A percentile compares a stretch with the other conserved stretches of the same genome.
Evolutionary conservation across 129 eudicot genomes (phyloP).

Genomic region (Dittrichia graveolens): DNA sequence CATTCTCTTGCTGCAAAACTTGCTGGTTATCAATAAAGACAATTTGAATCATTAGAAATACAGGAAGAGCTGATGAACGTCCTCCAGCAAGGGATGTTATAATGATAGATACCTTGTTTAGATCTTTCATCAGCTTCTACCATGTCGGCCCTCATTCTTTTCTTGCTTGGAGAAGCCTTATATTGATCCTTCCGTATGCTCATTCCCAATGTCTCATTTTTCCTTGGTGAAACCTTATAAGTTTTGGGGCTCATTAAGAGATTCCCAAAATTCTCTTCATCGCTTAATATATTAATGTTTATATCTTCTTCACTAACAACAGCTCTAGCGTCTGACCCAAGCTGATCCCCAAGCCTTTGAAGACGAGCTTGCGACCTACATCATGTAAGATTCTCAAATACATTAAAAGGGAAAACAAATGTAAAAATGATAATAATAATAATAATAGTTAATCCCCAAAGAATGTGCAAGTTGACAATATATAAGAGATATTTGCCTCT

Average conservation of each 20-base stretch:
- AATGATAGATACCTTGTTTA: slow-evolving; percentile 56
- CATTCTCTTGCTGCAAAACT: slow-evolving; percentile 36
- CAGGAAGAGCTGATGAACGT: too few relatives aligned
- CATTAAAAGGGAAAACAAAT: slow-evolving; percentile 10
- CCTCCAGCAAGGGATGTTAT: slow-evolving; percentile 15
- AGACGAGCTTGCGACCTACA: slow-evolving; percentile 73
- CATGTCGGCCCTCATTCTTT: slow-evolving; percentile 41
- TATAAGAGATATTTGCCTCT: slow-evolving; percentile 49
- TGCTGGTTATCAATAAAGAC: slow-evolving; percentile 20
- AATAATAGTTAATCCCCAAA: background rate
- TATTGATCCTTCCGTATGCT: slow-evolving; percentile 31
- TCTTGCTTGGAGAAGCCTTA: slow-evolving; percentile 55
- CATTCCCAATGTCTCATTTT: slow-evolving; percentile 39
- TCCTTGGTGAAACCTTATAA: slow-evolving; percentile 33
- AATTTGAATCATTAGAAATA: too few relatives aligned
- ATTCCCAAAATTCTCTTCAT: slow-evolving; percentile 47
- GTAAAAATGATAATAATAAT: background rate
- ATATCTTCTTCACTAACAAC: slow-evolving; percentile 54
- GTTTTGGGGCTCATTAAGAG: slow-evolving; percentile 35
- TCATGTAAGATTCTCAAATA: background rate
- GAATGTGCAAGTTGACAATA: slow-evolving; percentile 20
- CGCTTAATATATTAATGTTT: slow-evolving; percentile 47
- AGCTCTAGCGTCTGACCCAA: slow-evolving; percentile 52
- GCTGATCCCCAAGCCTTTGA: slow-evolving; percentile 70
- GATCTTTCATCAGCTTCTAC: slow-evolving; percentile 46